phyloP scores from a whole-genome alignment of 2,329 filamentous ascomycete species.

The Rhytidhysteron rufulum region DNA sequence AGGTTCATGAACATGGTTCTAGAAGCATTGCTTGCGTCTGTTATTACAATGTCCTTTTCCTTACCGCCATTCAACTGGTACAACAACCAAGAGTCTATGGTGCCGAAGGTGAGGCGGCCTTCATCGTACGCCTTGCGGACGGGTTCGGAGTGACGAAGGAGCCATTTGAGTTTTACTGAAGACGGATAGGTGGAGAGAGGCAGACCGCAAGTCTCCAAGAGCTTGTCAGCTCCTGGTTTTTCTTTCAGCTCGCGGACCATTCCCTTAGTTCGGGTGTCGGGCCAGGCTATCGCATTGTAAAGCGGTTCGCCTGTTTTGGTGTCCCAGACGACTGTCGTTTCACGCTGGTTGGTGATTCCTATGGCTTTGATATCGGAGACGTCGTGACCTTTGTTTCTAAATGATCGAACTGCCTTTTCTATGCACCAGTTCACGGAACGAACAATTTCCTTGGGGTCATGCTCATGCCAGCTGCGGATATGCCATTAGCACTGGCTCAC shows the following conservation, averaged over 20 bases:
- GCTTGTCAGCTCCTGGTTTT: slow-evolving; percentile 62
- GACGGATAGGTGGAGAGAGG: slow-evolving; percentile 87
- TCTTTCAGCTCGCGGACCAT: slow-evolving; percentile 74
- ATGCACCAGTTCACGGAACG: slow-evolving; percentile 75
- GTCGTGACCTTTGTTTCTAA: slow-evolving; percentile 65
- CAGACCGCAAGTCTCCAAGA: slow-evolving; percentile 70
- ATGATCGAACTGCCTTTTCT: slow-evolving; percentile 68
- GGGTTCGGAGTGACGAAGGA: slow-evolving; percentile 66
- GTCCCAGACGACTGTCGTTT: slow-evolving; percentile 86
- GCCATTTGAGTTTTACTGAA: slow-evolving; percentile 80
- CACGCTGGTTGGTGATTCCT: slow-evolving; percentile 86
- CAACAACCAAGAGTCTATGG: slow-evolving; percentile 83
- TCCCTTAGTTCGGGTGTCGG: slow-evolving; percentile 74
- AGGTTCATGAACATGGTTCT: slow-evolving; percentile 95
- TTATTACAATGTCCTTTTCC: slow-evolving; percentile 68
- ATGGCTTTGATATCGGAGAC: slow-evolving; percentile 68
- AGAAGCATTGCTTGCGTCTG: slow-evolving; percentile 83
- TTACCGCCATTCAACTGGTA: slow-evolving; percentile 76
- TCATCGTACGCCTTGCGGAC: slow-evolving; percentile 74
- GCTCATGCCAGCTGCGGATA: slow-evolving; percentile 74
- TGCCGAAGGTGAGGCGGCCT: slow-evolving; percentile 75
- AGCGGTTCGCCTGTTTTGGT: slow-evolving; percentile 73
- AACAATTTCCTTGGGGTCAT: slow-evolving; percentile 75
- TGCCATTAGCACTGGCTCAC: slow-evolving; percentile 11
- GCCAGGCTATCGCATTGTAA: slow-evolving; percentile 85